Conservation (phyloP, 352 stramenopile genomes). For the Phytophthora rubi region DNA sequence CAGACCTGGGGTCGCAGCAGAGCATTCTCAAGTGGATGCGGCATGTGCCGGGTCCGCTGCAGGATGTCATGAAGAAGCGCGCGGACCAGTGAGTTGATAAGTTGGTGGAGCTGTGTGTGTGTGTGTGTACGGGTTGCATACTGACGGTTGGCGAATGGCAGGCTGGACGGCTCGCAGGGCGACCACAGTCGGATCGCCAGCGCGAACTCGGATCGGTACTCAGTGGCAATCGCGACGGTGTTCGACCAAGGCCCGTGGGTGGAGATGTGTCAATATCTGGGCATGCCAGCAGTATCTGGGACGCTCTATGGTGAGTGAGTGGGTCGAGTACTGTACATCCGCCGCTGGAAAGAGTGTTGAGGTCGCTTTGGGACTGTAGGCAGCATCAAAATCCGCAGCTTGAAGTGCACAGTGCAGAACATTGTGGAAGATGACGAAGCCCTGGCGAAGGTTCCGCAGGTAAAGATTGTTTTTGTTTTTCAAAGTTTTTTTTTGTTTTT, state of each 20-base stretch:
- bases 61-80: slow-evolving; percentile 82
- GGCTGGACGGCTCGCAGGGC: slow-evolving; percentile 52
- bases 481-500: background rate
- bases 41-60: slow-evolving; percentile 68
- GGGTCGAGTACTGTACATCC: background rate
- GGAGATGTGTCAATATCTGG: slow-evolving; percentile 75
- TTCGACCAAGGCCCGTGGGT: slow-evolving; percentile 87
- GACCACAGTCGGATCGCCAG: slow-evolving; percentile 44
- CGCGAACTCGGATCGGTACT: slow-evolving; percentile 50
- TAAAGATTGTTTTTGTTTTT: slow-evolving; percentile 12
- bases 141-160: slow-evolving; percentile 18
- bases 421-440: slow-evolving; percentile 72
- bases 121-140: background rate
- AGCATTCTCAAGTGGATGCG: slow-evolving; percentile 84
- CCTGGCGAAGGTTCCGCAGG: slow-evolving; percentile 61
- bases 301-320: slow-evolving; percentile 63
- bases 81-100: slow-evolving; percentile 42
- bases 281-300: slow-evolving; percentile 53
- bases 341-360: background rate
- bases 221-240: slow-evolving; percentile 61
- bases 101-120: background rate
- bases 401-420: slow-evolving; percentile 63
- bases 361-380: slow-evolving; percentile 37
- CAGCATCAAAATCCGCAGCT: slow-evolving; percentile 65
- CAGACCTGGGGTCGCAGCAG: slow-evolving; percentile 63